Base-by-base conservation (phyloP, 306 rosid species). In the Mimosa bimucronata region DNA sequence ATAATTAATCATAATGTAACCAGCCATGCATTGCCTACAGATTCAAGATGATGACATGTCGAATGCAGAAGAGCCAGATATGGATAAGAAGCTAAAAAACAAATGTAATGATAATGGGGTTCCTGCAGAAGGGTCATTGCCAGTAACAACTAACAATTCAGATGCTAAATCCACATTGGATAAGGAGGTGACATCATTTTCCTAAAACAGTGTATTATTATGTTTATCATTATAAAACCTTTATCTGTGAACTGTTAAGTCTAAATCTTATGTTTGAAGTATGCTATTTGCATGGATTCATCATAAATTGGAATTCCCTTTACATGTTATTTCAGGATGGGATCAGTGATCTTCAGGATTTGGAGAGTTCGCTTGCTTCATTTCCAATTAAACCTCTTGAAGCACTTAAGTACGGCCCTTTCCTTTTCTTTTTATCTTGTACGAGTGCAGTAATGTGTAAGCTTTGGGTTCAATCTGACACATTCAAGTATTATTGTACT, bases 311-410 rank as follows among this genome's bases (percentile, higher is more conserved):
- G 52, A 41, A 42, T 83, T 69, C 80, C 48, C 77, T 42, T 48
- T 81, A 6, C 65, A 44, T 70, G 75, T 78, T 83, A 75, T 87
- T 82, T 78, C 93, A 96, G 99, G 97, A 91, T 64, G 93, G 88
- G 62, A 86, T 91, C 82, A 83, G 78, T 52, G 90, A 90, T 85
- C 83, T 89, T 85, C 88, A 75, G 84, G 94, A 91, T 91, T 85
- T 96, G 90, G 96, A 89, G 85, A 81, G 85, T 78, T 95, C 99
- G 29, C 85, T 96, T 83, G 87, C 97, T 76, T 90, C 99, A 76
- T 91, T 96, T 84, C 97, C 99, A 41, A 87, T 74, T 25, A 92
- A 87, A 86, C 97, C 97, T 80, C 96, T 94, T 80, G 83, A 87
- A 86, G 98, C 97, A 82, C 97, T 92, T 34, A 90, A 94, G 98